These are phyloP conservation scores for Huntiella moniliformis DNA, from an alignment of 2,329 filamentous ascomycete species.

Conservation along the genomic window DNA sequence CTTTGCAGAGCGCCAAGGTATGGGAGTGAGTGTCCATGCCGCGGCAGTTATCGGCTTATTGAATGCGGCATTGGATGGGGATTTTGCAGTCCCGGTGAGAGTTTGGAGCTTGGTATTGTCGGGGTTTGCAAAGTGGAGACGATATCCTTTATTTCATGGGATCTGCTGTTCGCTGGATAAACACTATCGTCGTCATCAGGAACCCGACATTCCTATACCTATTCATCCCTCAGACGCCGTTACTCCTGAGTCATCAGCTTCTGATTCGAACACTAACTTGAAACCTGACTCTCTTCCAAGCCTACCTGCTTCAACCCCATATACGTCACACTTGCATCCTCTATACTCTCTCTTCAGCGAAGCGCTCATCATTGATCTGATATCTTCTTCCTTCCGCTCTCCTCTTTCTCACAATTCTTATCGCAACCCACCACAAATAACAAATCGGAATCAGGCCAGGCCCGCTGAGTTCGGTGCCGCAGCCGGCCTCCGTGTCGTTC, in stretches of 20 bases:
- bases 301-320: constrained; percentile 2
- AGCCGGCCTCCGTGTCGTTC: constrained; percentile 6
- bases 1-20: not conserved
- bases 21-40: constrained; percentile 1
- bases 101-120: constrained; percentile 6
- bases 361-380: constrained; percentile 7
- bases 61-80: constrained; percentile 5
- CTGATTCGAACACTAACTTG: constrained; percentile 5
- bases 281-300: too few species aligned
- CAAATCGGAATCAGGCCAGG: too few species aligned
- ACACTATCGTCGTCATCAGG: constrained; percentile 1
- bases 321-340: not conserved
- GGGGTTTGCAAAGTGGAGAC: not conserved
- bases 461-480: constrained; percentile 8
- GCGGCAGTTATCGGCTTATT: constrained; percentile 2
- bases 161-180: not conserved
- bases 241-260: constrained; percentile 7
- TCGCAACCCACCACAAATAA: not conserved
- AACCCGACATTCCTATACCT: not conserved
- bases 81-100: constrained; percentile 3
- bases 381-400: constrained; percentile 6
- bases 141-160: constrained; percentile 1
- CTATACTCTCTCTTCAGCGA: constrained; percentile 8
- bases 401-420: not conserved
- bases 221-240: constrained; percentile 9